Evolutionary conservation across 768 basidiomycete genomes (phyloP), one percentile per base, ranked within the genome.

Genomic region (Lactarius akahatsu): DNA sequence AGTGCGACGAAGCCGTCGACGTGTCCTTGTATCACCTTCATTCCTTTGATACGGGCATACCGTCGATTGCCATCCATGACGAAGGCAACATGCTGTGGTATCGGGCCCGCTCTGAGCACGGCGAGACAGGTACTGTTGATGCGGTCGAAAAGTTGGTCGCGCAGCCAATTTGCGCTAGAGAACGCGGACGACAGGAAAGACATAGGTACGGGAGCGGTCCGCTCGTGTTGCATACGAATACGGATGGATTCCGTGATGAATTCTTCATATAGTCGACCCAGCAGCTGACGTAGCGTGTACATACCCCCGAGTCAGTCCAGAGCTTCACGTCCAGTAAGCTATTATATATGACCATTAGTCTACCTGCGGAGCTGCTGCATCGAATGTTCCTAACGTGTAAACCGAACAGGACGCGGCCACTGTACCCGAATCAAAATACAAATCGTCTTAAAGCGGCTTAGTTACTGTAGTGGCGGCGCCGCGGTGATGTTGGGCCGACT

Each of bases 61-160:
- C 97, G 82, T 61, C 97, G 81, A 75, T 98, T 98, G 4, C 97
- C 97, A 73, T 99, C 97, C 94, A 99, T 96, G 32, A 96, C 88
- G 74, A 99, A 96, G 2, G 91, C 95, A 34, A 98, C 84, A 79
- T 99, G 97, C 52, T 80, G 77, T 0, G 97, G 97, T 10, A 96
- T 82, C 0, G 96, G 96, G 0, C 95, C 96, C 2, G 90, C 81
- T 0, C 89, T 80, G 55, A 99, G 83, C 23, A 94, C 77, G 65
- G 77, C 78, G 56, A 96, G 80, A 30, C 94, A 73, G 20, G 86
- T 73, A 64, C 82, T 78, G 23, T 80, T 79, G 13, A 77, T 76
- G 54, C 66, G 69, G 43, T 65, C 65, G 34, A 71, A 20, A 30
- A 64, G 65, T 26, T 57, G 57, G 61, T 71, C 67, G 18, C 59